Evolutionary conservation across 805 yeast species (phyloP).

Genomic region (Wickerhamiella sorbophila): DNA sequence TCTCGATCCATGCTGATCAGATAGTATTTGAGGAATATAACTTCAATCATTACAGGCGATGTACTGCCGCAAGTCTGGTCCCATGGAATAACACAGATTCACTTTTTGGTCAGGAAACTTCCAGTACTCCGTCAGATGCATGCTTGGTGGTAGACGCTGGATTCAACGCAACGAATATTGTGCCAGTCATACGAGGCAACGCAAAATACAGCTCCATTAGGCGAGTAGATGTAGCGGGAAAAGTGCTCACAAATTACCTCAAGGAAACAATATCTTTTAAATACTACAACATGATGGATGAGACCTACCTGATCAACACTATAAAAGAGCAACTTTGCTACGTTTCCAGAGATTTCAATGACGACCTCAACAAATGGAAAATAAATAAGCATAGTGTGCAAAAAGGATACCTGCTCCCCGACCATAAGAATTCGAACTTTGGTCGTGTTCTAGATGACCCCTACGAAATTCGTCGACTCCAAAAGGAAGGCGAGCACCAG

Average conservation of each 20-base stretch:
- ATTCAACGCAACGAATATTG: conserved; percentile 70
- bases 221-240: conserved; percentile 77
- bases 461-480: conserved; percentile 11
- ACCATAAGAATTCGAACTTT: conserved; percentile 60
- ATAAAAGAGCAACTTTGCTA: conserved; percentile 69
- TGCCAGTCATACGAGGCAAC: conserved; percentile 70
- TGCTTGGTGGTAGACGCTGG: conserved; percentile 73
- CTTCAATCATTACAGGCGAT: conserved; percentile 52
- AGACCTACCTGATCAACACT: conserved; percentile 66
- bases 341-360: conserved; percentile 45
- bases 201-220: conserved; percentile 65
- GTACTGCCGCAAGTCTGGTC: conserved; percentile 33
- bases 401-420: conserved; percentile 73
- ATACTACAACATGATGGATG: conserved; percentile 88
- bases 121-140: conserved; percentile 13
- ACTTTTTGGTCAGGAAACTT: conserved; percentile 17
- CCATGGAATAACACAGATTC: conserved; percentile 41
- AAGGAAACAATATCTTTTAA: conserved; percentile 78
- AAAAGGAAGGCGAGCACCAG: conserved; percentile 37
- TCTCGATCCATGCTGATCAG: conserved; percentile 78
- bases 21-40: conserved; percentile 90
- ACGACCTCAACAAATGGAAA: conserved; percentile 32
- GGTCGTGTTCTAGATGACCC: conserved; percentile 45
- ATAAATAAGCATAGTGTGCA: conserved; percentile 22
- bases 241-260: conserved; percentile 64